Base-by-base conservation (phyloP, 306 rosid species). In the Prunus fruticosa region DNA sequence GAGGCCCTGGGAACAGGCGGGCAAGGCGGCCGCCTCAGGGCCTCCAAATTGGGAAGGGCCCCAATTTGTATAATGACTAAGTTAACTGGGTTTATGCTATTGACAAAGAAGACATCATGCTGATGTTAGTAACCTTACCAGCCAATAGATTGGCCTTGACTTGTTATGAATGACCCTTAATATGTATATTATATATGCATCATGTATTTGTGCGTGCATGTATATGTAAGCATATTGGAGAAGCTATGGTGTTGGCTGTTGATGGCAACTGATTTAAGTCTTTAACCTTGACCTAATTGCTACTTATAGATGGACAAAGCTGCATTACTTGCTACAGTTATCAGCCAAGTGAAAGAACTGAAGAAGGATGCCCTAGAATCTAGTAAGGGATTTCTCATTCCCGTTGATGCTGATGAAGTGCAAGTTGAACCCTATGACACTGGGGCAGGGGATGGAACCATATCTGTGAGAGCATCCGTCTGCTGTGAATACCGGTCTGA, bases 301-400 rank as follows among this genome's bases (percentile, higher is more conserved):
- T 69, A n/a, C 43, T 41, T 58, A 50, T 61, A 94, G 98, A 92
- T 87, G 95, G 98, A 94, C 74, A 92, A 92, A 86, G 98, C 98
- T 19, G 81, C 93, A 28, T 76, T 94, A 71, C 89, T 94, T 41
- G 93, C 90, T 47, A 86, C 89, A 84, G 97, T 90, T 3, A 83
- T 94, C 46, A 79, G 80, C 69, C 91, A 89, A 77, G 90, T 92
- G 75, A 94, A 90, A 72, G 87, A 90, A 66, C 20, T 92, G 86
- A 92, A 92, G 87, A 90, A 85, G 70, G 83, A 77, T 23, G 94
- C 97, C 47, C 67, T 61, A 70, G 96, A 87, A 85, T 93, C 92
- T 74, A 86, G 89, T 82, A 84, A 80, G 72, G 97, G 93, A 4
- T 58, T 86, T 71, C 81, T 87, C 32, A 76, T 94, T 64, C 97